These are phyloP conservation scores for Gossypium longicalyx DNA, from an alignment of 345 rosid genomes.

Conservation along the genomic window DNA sequence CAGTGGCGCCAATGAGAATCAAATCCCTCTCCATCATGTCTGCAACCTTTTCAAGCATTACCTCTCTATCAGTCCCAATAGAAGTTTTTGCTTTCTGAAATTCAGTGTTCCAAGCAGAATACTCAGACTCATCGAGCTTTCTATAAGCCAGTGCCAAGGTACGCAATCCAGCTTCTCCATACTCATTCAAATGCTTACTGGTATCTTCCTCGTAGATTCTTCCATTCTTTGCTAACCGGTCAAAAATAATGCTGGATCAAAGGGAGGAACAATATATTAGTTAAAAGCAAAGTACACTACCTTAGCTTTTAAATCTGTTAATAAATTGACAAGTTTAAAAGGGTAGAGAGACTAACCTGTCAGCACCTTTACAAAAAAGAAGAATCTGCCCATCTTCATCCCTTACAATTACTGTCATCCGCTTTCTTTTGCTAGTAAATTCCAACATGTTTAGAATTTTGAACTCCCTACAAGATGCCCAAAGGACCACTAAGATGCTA, in stretches of 20 bases:
- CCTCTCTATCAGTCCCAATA: slow-evolving; percentile 79
- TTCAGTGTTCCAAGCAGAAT: slow-evolving; percentile 71
- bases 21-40: slow-evolving; percentile 87
- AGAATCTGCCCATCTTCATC: slow-evolving; percentile 80
- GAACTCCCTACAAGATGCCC: slow-evolving; percentile 64
- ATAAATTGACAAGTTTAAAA: background rate
- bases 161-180: slow-evolving; percentile 93
- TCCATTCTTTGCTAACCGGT: slow-evolving; percentile 81
- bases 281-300: background rate
- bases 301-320: background rate
- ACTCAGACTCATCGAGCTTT: slow-evolving; percentile 71
- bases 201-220: slow-evolving; percentile 58
- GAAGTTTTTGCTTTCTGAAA: slow-evolving; percentile 79
- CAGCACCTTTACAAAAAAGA: slow-evolving; percentile 96
- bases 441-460: slow-evolving; percentile 85
- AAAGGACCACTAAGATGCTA: slow-evolving; percentile 18
- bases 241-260: slow-evolving; percentile 76
- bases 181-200: slow-evolving; percentile 75
- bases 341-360: slow-evolving; percentile 56
- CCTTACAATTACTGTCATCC: slow-evolving; percentile 84
- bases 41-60: slow-evolving; percentile 62
- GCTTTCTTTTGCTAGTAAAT: slow-evolving; percentile 93
- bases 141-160: slow-evolving; percentile 80
- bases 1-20: slow-evolving; percentile 93
- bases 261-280: slow-evolving; percentile 14